Evolutionary conservation across 257 asterid species (phyloP).

Genomic region (Prunella vulgaris): DNA sequence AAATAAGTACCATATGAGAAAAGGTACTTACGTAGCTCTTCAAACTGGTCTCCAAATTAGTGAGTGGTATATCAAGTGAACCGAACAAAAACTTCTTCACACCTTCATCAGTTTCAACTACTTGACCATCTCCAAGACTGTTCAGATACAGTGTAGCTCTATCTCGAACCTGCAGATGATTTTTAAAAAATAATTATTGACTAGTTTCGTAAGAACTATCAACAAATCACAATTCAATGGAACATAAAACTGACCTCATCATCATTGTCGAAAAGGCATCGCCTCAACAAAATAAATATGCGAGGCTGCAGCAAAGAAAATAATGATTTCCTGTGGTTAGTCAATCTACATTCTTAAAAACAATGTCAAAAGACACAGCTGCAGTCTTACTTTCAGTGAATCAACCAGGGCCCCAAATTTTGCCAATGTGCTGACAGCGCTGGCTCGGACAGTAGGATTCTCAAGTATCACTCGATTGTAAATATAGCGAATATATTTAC

Average conservation of each 20-base stretch:
- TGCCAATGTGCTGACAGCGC: constrained; percentile 94
- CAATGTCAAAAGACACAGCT: constrained; percentile 2
- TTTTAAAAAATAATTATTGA: not conserved
- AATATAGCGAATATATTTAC: constrained; percentile 85
- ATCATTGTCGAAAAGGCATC: constrained; percentile 85
- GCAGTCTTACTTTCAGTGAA: constrained; percentile 59
- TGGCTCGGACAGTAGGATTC: constrained; percentile 93
- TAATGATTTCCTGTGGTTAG: constrained; percentile 16
- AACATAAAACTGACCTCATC: constrained; percentile 70
- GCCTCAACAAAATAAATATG: constrained; percentile 66
- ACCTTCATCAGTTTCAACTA: constrained; percentile 78
- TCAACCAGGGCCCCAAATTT: constrained; percentile 90
- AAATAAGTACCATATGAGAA: constrained; percentile 8
- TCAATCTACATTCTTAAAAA: constrained; percentile 8
- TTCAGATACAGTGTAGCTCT: constrained; percentile 98
- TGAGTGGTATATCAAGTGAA: constrained; percentile 71
- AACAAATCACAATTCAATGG: not conserved
- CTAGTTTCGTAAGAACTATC: not conserved
- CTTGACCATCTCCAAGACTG: constrained; percentile 93
- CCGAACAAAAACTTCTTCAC: constrained; percentile 91
- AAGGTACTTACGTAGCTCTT: constrained; percentile 58
- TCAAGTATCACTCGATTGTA: constrained; percentile 89
- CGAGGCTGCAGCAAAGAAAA: constrained; percentile 71
- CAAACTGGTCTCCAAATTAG: constrained; percentile 85
- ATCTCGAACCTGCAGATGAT: constrained; percentile 73